Evolutionary conservation across 1,139 yeast genomes (phyloP), one percentile per base, ranked within the genome.

Genomic region (Suhomyces maxii): DNA sequence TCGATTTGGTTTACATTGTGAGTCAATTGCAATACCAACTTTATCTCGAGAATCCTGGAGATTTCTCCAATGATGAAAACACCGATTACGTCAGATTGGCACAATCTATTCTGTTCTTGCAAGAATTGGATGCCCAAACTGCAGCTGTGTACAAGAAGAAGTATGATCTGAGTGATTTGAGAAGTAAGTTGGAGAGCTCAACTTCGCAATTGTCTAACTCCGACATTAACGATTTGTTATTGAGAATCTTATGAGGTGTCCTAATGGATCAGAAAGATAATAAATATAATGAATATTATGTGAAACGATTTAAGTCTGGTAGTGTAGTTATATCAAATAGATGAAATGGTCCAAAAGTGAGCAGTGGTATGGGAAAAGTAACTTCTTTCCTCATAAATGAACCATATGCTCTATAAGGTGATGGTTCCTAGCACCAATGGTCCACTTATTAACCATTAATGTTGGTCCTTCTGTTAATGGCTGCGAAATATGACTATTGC

Each of bases 1-100:
- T 61, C 5, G 96, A 89, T 60, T 68, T 84, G 34, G 61, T 65
- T 1, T 72, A 73, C 34, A 51, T 86, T n/a, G 70, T 75, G 53
- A 57, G 63, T 2, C 53, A 66, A 31, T 59, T 86, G 44, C 64
- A 60, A 2, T 51, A 44, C 7, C 53, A 53, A 8, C 55, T 72
- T 26, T 53, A 48, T 53, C 45, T 61, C 53, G 51, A 45, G 7
- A 44, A 38, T 10, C 43, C 39, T 3, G 51, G 50, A 2, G 39
- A 37, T 18, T 59, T 53, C 44, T 54, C 67, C 11, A 69, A 69
- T 37, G 53, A 53, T 62, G 36, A 58, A 57, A 59, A 74, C 49
- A 57, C 56, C 36, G 68, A 64, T 12, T 69, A 54, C 49, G 57
- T 59, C 31, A 63, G 61, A 53, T 65, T 69, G 41, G 50, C 45